These are phyloP conservation scores for Aspergillus sp. DNA, from an alignment of 2,329 filamentous ascomycete species.

Conservation along the genomic window DNA sequence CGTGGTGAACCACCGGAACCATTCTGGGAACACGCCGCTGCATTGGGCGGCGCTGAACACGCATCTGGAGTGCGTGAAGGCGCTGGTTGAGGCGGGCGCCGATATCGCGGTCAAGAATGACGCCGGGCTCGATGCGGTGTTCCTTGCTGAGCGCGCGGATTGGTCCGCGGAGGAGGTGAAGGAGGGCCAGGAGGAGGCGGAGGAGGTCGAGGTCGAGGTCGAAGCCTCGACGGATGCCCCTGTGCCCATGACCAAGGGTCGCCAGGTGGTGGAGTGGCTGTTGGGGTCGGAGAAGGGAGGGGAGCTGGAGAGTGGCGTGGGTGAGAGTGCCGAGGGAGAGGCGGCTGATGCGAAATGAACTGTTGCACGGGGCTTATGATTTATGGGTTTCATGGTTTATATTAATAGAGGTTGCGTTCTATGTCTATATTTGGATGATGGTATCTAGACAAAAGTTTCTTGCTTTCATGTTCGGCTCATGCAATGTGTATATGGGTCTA, in stretches of 20 bases:
- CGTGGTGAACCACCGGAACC: slow-evolving; percentile 59
- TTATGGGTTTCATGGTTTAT: not conserved
- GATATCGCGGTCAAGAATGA: slow-evolving; percentile 76
- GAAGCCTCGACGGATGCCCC: slow-evolving; percentile 14
- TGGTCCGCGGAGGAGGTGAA: slow-evolving; percentile 55
- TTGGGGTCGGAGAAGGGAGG: slow-evolving; percentile 36
- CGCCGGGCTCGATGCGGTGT: slow-evolving; percentile 77
- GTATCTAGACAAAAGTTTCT: slow-evolving; percentile 14
- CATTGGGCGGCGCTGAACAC: slow-evolving; percentile 94
- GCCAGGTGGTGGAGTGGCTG: slow-evolving; percentile 43
- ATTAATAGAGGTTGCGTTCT: not conserved
- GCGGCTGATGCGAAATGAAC: slow-evolving; percentile 5
- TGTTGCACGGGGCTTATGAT: not conserved
- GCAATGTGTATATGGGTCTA: not conserved
- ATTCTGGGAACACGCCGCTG: slow-evolving; percentile 82
- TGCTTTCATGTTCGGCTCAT: slow-evolving; percentile 6
- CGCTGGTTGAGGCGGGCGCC: slow-evolving; percentile 72
- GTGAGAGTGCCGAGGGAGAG: slow-evolving; percentile 8
- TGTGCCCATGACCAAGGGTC: slow-evolving; percentile 31
- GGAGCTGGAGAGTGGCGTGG: slow-evolving; percentile 31
- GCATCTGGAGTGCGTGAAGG: slow-evolving; percentile 75
- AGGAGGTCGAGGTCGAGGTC: slow-evolving; percentile 18
- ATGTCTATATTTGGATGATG: not conserved
- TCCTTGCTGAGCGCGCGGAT: slow-evolving; percentile 68
- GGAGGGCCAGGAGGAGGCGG: slow-evolving; percentile 15